phyloP scores from a whole-genome alignment of 2,329 filamentous ascomycete species.

The Aspergillus ustus region DNA sequence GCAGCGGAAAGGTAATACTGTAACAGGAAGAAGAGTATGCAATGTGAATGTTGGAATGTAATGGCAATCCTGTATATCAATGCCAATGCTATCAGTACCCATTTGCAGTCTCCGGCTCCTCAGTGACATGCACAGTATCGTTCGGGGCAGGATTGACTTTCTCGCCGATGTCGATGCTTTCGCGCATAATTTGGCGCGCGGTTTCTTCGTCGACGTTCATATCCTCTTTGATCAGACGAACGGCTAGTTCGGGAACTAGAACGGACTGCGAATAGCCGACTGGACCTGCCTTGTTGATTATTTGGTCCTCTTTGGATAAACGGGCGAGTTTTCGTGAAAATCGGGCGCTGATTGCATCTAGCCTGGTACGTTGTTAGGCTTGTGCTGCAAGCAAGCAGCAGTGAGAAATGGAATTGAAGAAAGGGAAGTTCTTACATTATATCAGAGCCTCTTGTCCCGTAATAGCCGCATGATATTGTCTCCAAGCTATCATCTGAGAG shows the following conservation, averaged over 20 bases:
- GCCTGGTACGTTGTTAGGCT: conserved; percentile 34
- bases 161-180: conserved; percentile 70
- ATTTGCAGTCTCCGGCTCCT: conserved; percentile 12
- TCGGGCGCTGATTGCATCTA: conserved; percentile 63
- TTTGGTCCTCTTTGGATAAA: conserved; percentile 65
- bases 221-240: conserved; percentile 63
- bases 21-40: background rate
- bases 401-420: conserved; percentile 11
- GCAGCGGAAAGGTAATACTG: background rate
- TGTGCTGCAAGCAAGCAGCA: background rate
- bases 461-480: conserved; percentile 76
- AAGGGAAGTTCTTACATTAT: conserved; percentile 62
- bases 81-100: background rate
- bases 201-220: conserved; percentile 53
- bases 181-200: conserved; percentile 63
- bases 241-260: conserved; percentile 72
- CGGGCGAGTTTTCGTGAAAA: conserved; percentile 66
- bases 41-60: background rate
- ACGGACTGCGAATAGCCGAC: conserved; percentile 74
- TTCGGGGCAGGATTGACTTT: conserved; percentile 69
- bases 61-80: background rate
- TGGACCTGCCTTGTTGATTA: conserved; percentile 70
- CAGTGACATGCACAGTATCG: conserved; percentile 52
- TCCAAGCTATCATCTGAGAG: conserved; percentile 50
- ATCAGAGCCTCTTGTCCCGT: conserved; percentile 74